Percentiles rank a stretch among this genome's conserved stretches.
These are phyloP conservation scores for Pseudocercospora fijiensis DNA, from an alignment of 2,329 filamentous ascomycete species.

Conservation along the genomic window DNA sequence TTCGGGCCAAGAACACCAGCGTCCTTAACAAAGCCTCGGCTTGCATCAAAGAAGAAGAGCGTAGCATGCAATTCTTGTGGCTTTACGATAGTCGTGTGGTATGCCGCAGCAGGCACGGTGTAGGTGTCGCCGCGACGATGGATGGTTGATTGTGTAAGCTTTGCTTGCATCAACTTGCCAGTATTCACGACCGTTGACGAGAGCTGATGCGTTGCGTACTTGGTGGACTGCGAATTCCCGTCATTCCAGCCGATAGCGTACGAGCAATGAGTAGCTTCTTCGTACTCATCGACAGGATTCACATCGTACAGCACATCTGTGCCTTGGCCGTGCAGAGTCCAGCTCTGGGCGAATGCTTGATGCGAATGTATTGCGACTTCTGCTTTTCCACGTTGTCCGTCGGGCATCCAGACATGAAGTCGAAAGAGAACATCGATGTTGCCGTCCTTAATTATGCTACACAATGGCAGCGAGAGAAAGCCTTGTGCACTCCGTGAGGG, in stretches of 20 bases:
- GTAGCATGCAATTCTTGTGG: conserved; percentile 39
- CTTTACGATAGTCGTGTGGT: conserved; percentile 36
- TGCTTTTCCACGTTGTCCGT: conserved; percentile 33
- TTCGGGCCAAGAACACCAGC: conserved; percentile 39
- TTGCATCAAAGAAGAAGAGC: conserved; percentile 41
- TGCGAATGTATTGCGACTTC: conserved; percentile 39
- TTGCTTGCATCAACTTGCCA: conserved; percentile 4
- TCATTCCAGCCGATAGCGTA: conserved; percentile 10
- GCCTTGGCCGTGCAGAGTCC: conserved; percentile 41
- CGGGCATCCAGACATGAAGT: conserved; percentile 40
- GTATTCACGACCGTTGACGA: conserved; percentile 12
- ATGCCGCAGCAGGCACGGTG: conserved; percentile 34
- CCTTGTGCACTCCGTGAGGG: conserved; percentile 36
- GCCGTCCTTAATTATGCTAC: conserved; percentile 37
- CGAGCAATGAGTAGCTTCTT: conserved; percentile 12
- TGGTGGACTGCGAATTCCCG: not conserved
- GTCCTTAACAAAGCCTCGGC: conserved; percentile 36
- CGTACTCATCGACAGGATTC: conserved; percentile 21
- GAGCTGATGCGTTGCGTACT: conserved; percentile 15
- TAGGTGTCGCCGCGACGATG: conserved; percentile 27
- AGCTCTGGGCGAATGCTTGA: conserved; percentile 41
- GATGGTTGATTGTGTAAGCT: not conserved
- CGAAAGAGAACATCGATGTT: conserved; percentile 41
- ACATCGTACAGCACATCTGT: conserved; percentile 33
- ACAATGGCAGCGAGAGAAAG: conserved; percentile 40